Evolutionary conservation across 306 rosid species (phyloP).

Genomic region (Cucumis sativus): Cucumber_9930_V3 NC_026659.2:26215501-26216000

Average conservation of each 20-base stretch:
- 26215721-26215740: constrained; percentile 32
- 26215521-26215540: neutral
- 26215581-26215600: neutral
- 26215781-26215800: constrained; percentile 27
- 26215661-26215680: neutral
- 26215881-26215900: constrained; percentile 7
- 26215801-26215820: constrained; percentile 15
- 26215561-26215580: constrained; percentile 7
- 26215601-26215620: neutral
- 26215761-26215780: constrained; percentile 7
- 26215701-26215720: constrained; percentile 26
- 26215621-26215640: constrained; percentile 4
- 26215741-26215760: constrained; percentile 33
- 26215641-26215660: neutral
- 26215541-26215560: neutral
- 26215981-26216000: neutral
- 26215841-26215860: neutral
- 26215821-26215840: constrained; percentile 33
- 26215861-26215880: constrained; percentile 5
- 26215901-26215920: constrained; percentile 5
- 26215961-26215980: neutral
- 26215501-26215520: neutral
- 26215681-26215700: neutral
- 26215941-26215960: constrained; percentile 9
- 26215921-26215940: constrained; percentile 17